Conservation (phyloP, 495 filamentous ascomycete species). For the Parmelia sp. region DNA sequence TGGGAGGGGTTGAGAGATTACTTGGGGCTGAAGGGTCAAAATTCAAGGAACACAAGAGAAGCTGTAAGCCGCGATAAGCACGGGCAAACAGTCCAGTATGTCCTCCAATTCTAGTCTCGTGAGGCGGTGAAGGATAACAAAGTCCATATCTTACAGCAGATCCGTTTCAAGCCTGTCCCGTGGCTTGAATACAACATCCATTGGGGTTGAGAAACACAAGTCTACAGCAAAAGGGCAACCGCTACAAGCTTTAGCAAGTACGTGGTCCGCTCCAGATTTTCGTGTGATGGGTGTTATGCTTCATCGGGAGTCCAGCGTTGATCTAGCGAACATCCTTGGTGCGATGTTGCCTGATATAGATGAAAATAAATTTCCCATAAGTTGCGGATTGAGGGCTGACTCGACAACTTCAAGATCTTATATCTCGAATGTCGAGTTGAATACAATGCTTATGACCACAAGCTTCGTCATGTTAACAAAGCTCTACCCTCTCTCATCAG, state of each 20-base stretch:
- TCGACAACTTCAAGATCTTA: conserved; percentile 1
- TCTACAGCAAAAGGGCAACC: not conserved
- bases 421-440: not conserved
- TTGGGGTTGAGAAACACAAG: not conserved
- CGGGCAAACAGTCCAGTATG: conserved; percentile 13
- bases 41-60: not conserved
- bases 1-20: not conserved
- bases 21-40: not conserved
- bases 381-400: not conserved
- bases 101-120: conserved; percentile 9
- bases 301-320: not conserved
- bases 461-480: not conserved
- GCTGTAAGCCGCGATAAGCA: not conserved
- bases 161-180: not conserved
- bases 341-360: not conserved
- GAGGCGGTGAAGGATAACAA: conserved; percentile 12
- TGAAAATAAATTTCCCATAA: not conserved
- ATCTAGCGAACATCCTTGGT: not conserved
- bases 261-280: not conserved
- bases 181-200: not conserved
- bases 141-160: not conserved
- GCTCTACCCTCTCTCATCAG: conserved; percentile 3
- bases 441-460: not conserved
- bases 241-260: not conserved
- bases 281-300: not conserved